A percentile compares a stretch with the other conserved stretches of the same genome.
phyloP scores from a whole-genome alignment of 805 yeast genomes.

The Cyberlindnera samutprakarnensis region DNA sequence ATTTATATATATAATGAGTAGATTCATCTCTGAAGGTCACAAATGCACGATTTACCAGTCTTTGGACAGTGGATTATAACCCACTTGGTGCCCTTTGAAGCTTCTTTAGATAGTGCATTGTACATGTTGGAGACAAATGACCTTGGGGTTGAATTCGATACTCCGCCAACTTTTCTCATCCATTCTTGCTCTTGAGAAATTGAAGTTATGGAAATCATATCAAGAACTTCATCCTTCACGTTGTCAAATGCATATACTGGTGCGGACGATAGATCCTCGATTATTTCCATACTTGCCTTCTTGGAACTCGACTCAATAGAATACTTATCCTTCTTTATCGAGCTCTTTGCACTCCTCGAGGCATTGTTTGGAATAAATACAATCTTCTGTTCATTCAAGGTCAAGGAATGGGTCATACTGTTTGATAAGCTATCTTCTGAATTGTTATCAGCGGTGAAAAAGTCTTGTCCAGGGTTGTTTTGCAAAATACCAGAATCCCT shows the following conservation, averaged over 20 bases:
- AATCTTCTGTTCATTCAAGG: conserved; percentile 43
- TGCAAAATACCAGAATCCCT: conserved; percentile 1
- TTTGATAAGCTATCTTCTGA: conserved; percentile 20
- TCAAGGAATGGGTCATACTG: conserved; percentile 20
- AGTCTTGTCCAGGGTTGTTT: conserved; percentile 11
- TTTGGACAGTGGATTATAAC: conserved; percentile 75
- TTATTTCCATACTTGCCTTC: conserved; percentile 45
- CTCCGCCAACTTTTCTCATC: conserved; percentile 74
- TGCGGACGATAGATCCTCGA: conserved; percentile 50
- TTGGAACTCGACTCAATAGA: conserved; percentile 67
- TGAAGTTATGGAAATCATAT: conserved; percentile 73
- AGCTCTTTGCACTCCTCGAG: conserved; percentile 67
- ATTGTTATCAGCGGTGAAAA: conserved; percentile 16
- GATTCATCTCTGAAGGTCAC: conserved; percentile 49
- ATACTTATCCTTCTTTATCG: conserved; percentile 72
- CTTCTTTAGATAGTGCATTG: conserved; percentile 66
- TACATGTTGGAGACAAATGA: conserved; percentile 73
- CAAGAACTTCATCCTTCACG: conserved; percentile 72
- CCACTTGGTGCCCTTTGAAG: conserved; percentile 62
- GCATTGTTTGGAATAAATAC: conserved; percentile 72
- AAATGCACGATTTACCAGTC: conserved; percentile 59
- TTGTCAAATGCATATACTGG: conserved; percentile 77
- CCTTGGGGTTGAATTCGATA: conserved; percentile 70
- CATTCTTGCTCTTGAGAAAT: conserved; percentile 70
- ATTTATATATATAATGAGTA: not conserved